Base-by-base conservation (phyloP, 2,329 filamentous ascomycete genomes). In the Ophiostoma quercus region DNA sequence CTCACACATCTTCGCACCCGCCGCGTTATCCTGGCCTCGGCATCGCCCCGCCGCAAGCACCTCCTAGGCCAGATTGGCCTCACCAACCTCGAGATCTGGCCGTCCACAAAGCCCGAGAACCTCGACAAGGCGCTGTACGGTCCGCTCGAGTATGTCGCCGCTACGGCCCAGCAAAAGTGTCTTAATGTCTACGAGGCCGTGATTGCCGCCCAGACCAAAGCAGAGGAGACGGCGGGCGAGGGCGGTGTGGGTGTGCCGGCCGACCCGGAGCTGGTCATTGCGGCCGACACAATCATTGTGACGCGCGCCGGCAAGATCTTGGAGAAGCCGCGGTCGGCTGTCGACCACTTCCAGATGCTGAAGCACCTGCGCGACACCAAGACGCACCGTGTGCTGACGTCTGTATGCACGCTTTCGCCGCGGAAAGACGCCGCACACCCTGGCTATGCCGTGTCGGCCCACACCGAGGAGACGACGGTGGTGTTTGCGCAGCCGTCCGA, bases 381-480 rank as follows among this genome's bases (percentile, higher is more conserved):
- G 41, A 80, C 86, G 73, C 95, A 98, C 81, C 90, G 90, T 74
- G 93, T 97, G 16, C 89, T 92, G 77, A 98, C 95, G 1, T 90
- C 92, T 0, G 88, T 99, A 1, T 92, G 89, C 71, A 89, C 88
- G n/a, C 87, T 99, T 78, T 88, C 90, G 68, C 95, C 95, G 29
- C 81, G 94, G 71, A 89, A 90, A 69, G 94, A 92, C 76, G 90
- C 92, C 0, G 82, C 87, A 69, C 88, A 92, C 77, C 95, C 95
- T 0, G 95, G 95, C 0, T 99, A 99, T 80, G 88, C 88, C 72
- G 82, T 96, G 68, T 89, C 92, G 76, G 88, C 86, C 62, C 87
- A 91, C 76, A 92, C 95, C 5, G 94, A 98, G 81, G 94, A 97
- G 83, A 98, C 94, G 63, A 86, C 84, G 72, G 95, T 99, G n/a